Evolutionary conservation across 768 basidiomycete genomes (phyloP), one percentile per base, ranked within the genome.

Genomic region (Heimioporus sp.): DNA sequence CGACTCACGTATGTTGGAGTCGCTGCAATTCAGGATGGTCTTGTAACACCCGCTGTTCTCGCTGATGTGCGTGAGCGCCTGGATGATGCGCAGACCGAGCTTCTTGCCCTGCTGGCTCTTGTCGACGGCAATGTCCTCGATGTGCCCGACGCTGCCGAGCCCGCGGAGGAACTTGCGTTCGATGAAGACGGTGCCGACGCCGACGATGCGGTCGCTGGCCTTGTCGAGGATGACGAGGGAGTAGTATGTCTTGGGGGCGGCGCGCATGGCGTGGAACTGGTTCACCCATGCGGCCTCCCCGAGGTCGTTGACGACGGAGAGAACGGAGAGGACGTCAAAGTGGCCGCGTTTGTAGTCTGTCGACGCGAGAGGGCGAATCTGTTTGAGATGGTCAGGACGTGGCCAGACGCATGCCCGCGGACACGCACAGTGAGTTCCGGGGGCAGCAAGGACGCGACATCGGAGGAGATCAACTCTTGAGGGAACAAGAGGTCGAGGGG

Each of bases 91-190:
- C 71, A 90, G 69, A 0, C 97, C 97, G 31, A 99, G 78, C 69
- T 92, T 94, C 73, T 87, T 88, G 31, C 97, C 97, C 76, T 97
- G 94, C 72, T 89, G 82, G 39, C 69, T 75, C 72, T 87, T 85
- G 71, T 90, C 84, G 17, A 99, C 95, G 4, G 92, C 95, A 55
- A 99, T 97, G 67, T 99, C 97, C 72, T 99, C 97, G 56, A 99
- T 94, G 65, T 99, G 97, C 0, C 95, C 97, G 13, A 93, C 90
- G 56, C 79, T 78, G 19, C 92, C 91, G n/a, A 91, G 74, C 2
- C 81, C 83, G 37, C 94, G 80, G 39, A 94, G 73, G 78, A 98
- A 98, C 75, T 99, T 98, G 73, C 88, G 87, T 72, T 99, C 97
- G 57, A 98, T 70, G 65, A 98, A 83, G 48, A 97, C 75, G 8